Conservation (phyloP, 1,284 basidiomycete genomes). For the Sporisorium exsertum region DNA sequence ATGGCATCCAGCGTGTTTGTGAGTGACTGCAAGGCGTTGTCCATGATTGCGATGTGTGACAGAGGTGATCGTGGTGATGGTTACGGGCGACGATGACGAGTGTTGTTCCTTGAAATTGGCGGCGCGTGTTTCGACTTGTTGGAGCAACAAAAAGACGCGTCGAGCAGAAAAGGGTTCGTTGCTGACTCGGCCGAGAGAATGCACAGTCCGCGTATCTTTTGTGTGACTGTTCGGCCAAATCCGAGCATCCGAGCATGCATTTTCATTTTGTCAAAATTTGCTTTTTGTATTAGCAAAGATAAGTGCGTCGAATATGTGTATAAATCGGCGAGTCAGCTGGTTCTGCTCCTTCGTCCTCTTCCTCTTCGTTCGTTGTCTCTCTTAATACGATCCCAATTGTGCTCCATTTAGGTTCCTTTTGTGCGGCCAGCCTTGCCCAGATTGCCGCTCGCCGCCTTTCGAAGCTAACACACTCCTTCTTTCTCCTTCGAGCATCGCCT, state of each 20-base stretch:
- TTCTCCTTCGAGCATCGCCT: neutral
- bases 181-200: conserved; percentile 25
- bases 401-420: conserved; percentile 5
- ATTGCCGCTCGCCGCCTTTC: neutral
- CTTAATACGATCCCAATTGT: conserved; percentile 18
- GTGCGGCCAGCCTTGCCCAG: neutral
- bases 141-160: conserved; percentile 19
- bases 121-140: conserved; percentile 12
- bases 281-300: neutral
- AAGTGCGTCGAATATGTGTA: conserved; percentile 5
- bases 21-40: conserved; percentile 58
- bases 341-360: conserved; percentile 1
- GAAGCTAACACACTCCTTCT: neutral
- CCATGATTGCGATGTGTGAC: conserved; percentile 52
- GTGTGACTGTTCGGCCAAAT: conserved; percentile 19
- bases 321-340: neutral
- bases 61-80: conserved; percentile 13
- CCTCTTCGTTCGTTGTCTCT: conserved; percentile 14
- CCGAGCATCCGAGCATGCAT: conserved; percentile 14
- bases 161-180: conserved; percentile 2
- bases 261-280: neutral
- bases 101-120: conserved; percentile 11
- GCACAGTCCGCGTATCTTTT: neutral
- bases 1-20: conserved; percentile 59
- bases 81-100: conserved; percentile 1